phyloP scores from a whole-genome alignment of 352 stramenopile genomes.

The Peronospora tabacina region DNA sequence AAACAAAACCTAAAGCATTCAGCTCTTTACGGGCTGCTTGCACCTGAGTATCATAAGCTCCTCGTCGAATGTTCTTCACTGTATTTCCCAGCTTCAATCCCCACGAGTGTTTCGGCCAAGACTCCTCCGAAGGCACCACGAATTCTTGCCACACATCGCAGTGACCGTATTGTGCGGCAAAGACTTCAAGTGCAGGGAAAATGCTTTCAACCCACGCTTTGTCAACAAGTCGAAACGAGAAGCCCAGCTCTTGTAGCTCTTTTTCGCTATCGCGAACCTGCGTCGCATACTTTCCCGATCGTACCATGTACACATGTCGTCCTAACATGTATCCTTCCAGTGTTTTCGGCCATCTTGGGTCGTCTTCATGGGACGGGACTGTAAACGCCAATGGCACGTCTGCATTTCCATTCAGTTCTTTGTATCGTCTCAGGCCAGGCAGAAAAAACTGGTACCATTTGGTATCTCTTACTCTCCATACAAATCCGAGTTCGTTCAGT shows the following conservation, averaged over 20 bases:
- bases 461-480: constrained; percentile 81
- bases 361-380: constrained; percentile 33
- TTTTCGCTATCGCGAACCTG: constrained; percentile 31
- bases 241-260: constrained; percentile 48
- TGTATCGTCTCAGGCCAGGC: constrained; percentile 46
- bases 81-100: constrained; percentile 84
- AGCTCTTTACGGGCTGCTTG: constrained; percentile 61
- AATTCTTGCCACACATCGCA: constrained; percentile 89
- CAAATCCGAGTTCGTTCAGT: constrained; percentile 88
- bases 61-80: constrained; percentile 88
- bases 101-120: constrained; percentile 81
- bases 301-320: constrained; percentile 60
- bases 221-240: constrained; percentile 55
- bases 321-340: constrained; percentile 55
- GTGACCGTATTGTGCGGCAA: constrained; percentile 81
- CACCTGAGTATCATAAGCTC: constrained; percentile 77
- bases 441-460: constrained; percentile 69
- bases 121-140: constrained; percentile 60
- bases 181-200: constrained; percentile 74
- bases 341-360: constrained; percentile 37
- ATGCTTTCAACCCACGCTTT: constrained; percentile 57
- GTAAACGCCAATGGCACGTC: constrained; percentile 58
- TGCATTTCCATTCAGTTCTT: constrained; percentile 45
- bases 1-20: constrained; percentile 88
- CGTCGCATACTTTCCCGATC: constrained; percentile 46